phyloP scores from a whole-genome alignment of 2,329 filamentous ascomycete genomes.

The Apiospora hydei region DNA sequence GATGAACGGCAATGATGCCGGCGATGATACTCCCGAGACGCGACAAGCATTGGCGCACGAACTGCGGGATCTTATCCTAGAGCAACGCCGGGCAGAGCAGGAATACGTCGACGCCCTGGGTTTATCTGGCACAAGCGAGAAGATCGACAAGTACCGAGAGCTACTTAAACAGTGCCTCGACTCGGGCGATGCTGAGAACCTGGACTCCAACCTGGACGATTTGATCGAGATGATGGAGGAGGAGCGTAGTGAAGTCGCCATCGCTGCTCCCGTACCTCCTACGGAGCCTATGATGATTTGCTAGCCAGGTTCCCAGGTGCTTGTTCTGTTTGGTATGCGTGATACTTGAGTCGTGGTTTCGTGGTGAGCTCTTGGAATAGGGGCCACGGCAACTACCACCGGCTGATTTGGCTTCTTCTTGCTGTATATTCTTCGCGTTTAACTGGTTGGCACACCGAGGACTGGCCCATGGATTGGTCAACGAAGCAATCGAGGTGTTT shows the following conservation, averaged over 20 bases:
- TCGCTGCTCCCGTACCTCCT: background rate
- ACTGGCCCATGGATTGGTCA: background rate
- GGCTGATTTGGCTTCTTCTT: background rate
- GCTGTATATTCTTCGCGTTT: background rate
- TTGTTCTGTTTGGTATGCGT: background rate
- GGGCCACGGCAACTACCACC: background rate
- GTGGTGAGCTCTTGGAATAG: background rate
- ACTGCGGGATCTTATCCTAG: slow-evolving; percentile 62
- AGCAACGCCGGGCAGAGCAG: slow-evolving; percentile 67
- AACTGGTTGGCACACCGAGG: background rate
- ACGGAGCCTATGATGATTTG: slow-evolving; percentile 19
- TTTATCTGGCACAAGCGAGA: slow-evolving; percentile 74
- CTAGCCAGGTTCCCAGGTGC: background rate
- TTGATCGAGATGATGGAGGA: slow-evolving; percentile 71
- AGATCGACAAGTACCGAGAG: slow-evolving; percentile 75
- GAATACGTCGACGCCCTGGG: slow-evolving; percentile 75
- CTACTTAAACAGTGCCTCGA: slow-evolving; percentile 74
- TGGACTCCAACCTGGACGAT: slow-evolving; percentile 69
- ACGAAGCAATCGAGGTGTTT: background rate
- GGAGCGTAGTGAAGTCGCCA: slow-evolving; percentile 56
- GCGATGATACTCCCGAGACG: slow-evolving; percentile 59
- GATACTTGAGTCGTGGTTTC: background rate
- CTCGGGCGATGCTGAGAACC: slow-evolving; percentile 69
- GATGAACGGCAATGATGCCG: slow-evolving; percentile 55
- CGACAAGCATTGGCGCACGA: slow-evolving; percentile 65